phyloP scores from a whole-genome alignment of 495 filamentous ascomycete species.

The Cercophora newfieldiana region DNA sequence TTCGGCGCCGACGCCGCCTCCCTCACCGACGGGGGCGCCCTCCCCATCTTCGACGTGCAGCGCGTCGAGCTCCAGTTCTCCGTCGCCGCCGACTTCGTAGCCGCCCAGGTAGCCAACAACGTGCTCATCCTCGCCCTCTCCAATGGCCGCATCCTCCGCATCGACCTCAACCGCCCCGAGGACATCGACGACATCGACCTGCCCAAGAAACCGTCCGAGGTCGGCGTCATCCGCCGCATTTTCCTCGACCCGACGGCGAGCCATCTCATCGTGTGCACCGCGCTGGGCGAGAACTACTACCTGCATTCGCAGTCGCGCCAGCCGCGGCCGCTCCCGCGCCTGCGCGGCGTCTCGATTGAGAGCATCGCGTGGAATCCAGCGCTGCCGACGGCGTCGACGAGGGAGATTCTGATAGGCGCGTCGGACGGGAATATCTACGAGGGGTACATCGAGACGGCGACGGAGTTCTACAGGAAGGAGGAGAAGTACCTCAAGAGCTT shows the following conservation, averaged over 20 bases:
- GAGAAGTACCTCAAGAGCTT: constrained; percentile 85
- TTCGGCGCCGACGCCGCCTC: constrained; percentile 49
- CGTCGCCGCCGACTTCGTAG: constrained; percentile 90
- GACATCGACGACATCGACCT: constrained; percentile 98
- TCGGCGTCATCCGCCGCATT: constrained; percentile 88
- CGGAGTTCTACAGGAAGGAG: constrained; percentile 91
- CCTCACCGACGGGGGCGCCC: constrained; percentile 60
- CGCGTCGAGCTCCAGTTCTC: constrained; percentile 88
- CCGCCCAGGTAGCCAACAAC: constrained; percentile 96
- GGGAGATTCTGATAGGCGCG: constrained; percentile 92
- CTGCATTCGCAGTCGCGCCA: constrained; percentile 91
- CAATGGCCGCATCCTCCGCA: constrained; percentile 84
- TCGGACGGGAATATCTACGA: constrained; percentile 94
- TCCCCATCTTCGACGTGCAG: constrained; percentile 92
- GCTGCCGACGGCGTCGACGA: constrained; percentile 89
- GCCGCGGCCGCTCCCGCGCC: constrained; percentile 74
- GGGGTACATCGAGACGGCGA: constrained; percentile 88
- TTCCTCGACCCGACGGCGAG: constrained; percentile 97
- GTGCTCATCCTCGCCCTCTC: constrained; percentile 87
- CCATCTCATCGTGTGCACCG: constrained; percentile 88
- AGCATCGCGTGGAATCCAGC: constrained; percentile 94
- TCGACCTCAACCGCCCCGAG: constrained; percentile 88
- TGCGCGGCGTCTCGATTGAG: constrained; percentile 86
- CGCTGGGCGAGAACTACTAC: constrained; percentile 94
- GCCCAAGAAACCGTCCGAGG: constrained; percentile 86